These are phyloP conservation scores for Syzygium oleosum DNA, from an alignment of 345 rosid species.

Conservation along the genomic window DNA sequence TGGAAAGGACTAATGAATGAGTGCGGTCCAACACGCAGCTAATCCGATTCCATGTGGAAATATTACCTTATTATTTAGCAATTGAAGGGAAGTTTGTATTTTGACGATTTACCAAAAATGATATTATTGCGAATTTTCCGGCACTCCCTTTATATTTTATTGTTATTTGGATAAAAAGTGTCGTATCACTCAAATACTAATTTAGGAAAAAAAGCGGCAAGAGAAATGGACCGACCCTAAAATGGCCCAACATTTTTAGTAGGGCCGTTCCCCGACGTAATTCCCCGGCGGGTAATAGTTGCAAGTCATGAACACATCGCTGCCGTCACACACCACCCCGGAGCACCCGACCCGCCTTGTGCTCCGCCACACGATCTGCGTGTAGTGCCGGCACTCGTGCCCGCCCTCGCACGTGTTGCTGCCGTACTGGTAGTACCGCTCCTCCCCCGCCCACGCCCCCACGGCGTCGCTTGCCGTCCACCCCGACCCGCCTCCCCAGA, in stretches of 20 bases:
- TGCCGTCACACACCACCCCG: slow-evolving; percentile 58
- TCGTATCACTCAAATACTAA: not conserved
- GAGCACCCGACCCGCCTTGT: slow-evolving; percentile 71
- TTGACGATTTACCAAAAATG: not conserved
- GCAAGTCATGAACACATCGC: slow-evolving; percentile 88
- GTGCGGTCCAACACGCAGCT: not conserved
- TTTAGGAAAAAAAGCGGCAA: not conserved
- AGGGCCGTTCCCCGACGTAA: slow-evolving; percentile 70
- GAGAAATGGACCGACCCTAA: not conserved
- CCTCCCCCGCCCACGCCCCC: slow-evolving; percentile 60
- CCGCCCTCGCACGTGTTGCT: slow-evolving; percentile 50
- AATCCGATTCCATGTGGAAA: not conserved
- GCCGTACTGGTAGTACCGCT: slow-evolving; percentile 52
- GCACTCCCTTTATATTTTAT: not conserved
- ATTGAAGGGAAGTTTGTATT: not conserved
- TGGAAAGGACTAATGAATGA: not conserved
- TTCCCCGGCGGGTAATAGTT: slow-evolving; percentile 88
- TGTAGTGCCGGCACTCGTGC: slow-evolving; percentile 78
- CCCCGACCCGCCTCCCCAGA: slow-evolving; percentile 63
- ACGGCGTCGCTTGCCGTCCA: slow-evolving; percentile 70
- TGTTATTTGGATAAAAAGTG: not conserved
- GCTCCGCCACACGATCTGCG: slow-evolving; percentile 75
- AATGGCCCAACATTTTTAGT: slow-evolving; percentile 8
- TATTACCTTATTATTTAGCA: not conserved
- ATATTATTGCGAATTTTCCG: not conserved